Percentiles rank a stretch among this genome's conserved stretches.
These are phyloP conservation scores for Microascus cirrosus DNA, from an alignment of 2,329 filamentous ascomycete species.

Conservation along the genomic window DNA sequence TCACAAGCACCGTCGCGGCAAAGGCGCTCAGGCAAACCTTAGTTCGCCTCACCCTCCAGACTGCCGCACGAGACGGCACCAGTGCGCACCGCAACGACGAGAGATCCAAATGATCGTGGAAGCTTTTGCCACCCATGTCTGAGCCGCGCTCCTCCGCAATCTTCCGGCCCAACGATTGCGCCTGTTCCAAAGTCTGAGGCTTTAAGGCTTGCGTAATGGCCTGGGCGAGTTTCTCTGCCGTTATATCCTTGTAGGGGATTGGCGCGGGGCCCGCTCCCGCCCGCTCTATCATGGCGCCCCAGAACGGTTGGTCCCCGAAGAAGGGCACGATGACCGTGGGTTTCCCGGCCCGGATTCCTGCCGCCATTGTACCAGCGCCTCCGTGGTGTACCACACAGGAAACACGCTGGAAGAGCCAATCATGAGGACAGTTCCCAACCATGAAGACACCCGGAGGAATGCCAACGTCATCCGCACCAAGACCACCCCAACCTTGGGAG, in stretches of 20 bases:
- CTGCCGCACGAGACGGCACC: conserved; percentile 55
- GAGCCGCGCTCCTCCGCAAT: conserved; percentile 58
- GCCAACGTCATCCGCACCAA: conserved; percentile 59
- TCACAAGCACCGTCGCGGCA: conserved; percentile 58
- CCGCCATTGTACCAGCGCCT: conserved; percentile 78
- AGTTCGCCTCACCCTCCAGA: conserved; percentile 63
- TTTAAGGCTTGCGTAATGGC: conserved; percentile 51
- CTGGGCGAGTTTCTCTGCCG: conserved; percentile 51
- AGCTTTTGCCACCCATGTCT: conserved; percentile 52
- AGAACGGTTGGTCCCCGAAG: conserved; percentile 78
- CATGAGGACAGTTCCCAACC: conserved; percentile 76
- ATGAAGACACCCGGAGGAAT: conserved; percentile 72
- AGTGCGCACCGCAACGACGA: conserved; percentile 60
- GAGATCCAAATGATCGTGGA: conserved; percentile 59
- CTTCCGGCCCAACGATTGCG: conserved; percentile 45
- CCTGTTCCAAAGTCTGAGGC: conserved; percentile 46
- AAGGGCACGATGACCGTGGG: conserved; percentile 80
- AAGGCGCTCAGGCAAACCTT: conserved; percentile 59
- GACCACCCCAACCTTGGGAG: conserved; percentile 79
- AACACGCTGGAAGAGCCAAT: conserved; percentile 78
- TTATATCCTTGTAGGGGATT: conserved; percentile 58
- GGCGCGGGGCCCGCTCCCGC: conserved; percentile 64
- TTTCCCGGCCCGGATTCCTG: conserved; percentile 68
- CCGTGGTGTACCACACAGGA: conserved; percentile 80
- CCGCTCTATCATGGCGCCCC: conserved; percentile 64